phyloP scores from a whole-genome alignment of 176 grass and related monocot species.

The Rhynchospora breviuscula region DNA sequence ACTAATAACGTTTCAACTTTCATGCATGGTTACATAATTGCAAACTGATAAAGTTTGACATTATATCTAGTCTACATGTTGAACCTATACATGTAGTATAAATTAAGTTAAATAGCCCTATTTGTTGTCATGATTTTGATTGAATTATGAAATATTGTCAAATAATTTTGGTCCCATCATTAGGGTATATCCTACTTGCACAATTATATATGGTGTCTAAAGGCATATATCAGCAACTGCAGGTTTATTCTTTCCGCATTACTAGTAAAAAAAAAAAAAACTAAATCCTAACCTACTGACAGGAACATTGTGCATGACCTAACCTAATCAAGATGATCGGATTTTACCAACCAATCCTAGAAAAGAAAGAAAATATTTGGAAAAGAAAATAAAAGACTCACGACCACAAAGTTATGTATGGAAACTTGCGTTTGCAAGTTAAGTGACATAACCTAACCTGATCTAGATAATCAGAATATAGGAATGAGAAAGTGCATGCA shows the following conservation, averaged over 20 bases:
- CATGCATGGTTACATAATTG: neutral
- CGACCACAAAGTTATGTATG: too few relatives aligned
- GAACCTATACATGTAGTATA: neutral
- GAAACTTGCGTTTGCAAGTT: neutral
- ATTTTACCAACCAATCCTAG: neutral
- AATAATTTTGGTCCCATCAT: neutral
- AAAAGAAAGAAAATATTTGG: neutral
- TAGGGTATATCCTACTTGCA: neutral
- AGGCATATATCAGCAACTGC: too few relatives aligned
- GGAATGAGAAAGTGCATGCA: neutral
- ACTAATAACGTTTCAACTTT: too few relatives aligned
- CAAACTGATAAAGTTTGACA: neutral
- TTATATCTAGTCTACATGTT: neutral
- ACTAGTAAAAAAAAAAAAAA: too few relatives aligned
- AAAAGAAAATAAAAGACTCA: too few relatives aligned
- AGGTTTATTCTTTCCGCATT: too few relatives aligned
- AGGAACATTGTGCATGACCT: neutral
- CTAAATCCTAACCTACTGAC: too few relatives aligned
- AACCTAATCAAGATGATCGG: slow-evolving; percentile 3
- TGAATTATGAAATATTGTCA: neutral
- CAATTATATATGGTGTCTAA: too few relatives aligned
- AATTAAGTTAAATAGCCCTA: neutral
- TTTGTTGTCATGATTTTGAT: neutral
- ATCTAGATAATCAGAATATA: slow-evolving; percentile 10
- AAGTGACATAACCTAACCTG: neutral